These are phyloP conservation scores for Citrus mangshanensis DNA, from an alignment of 345 rosid species.

Conservation along the genomic window DNA sequence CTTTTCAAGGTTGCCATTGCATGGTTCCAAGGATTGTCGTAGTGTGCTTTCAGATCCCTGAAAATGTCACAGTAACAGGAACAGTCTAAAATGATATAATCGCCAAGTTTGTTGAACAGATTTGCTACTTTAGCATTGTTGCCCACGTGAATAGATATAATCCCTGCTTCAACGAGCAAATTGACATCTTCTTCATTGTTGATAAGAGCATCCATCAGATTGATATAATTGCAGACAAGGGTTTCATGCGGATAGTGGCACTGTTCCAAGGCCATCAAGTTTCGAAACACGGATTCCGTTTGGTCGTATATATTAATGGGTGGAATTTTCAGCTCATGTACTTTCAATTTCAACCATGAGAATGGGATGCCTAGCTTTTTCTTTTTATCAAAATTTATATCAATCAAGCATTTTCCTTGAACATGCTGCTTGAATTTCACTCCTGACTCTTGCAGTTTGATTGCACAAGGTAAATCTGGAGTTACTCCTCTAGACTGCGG, in stretches of 20 bases:
- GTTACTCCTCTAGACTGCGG: too few relatives aligned
- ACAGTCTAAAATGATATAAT: fast-evolving
- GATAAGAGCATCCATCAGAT: neutral
- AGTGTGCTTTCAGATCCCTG: neutral
- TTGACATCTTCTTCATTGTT: neutral
- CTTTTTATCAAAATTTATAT: neutral
- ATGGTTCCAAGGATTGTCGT: neutral
- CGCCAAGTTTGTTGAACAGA: neutral
- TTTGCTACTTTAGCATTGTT: neutral
- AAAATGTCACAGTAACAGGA: neutral
- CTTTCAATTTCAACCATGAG: too few relatives aligned
- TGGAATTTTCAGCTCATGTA: neutral
- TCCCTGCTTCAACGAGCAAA: neutral
- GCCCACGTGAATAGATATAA: neutral
- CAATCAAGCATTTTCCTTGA: neutral
- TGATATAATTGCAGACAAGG: neutral
- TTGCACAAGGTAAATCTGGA: neutral
- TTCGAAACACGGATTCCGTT: neutral
- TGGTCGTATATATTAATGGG: neutral
- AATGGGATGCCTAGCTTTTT: neutral
- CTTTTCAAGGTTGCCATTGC: too few relatives aligned
- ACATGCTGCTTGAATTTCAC: neutral
- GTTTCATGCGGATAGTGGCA: neutral
- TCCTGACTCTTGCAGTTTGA: neutral
- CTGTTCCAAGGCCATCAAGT: neutral